Evolutionary conservation across 2,329 filamentous ascomycete species (phyloP), one percentile per base, ranked within the genome.

Genomic region (Ceratocystis eucalypticola): DNA sequence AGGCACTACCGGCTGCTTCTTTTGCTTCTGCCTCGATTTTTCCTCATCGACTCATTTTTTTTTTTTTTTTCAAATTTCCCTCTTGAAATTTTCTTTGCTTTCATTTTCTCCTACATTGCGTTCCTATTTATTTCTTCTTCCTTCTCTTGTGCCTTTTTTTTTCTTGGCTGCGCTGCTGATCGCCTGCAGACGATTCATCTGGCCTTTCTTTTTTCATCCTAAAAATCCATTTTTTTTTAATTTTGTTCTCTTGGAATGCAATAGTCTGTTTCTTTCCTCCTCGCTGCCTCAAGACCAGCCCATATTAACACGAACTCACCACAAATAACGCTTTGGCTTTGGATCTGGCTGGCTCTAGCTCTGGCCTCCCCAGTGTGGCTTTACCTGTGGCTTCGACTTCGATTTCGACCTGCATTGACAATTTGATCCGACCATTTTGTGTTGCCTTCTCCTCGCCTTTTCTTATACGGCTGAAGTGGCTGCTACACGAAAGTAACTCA

Each of bases 221-320:
- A 59, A 59, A 59, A 59, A 59, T 6, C 22, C 25, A 57, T n/a
- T 57, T 30, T 57, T 30, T n/a, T 59, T 61, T 61, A n/a, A n/a
- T 41, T 61, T 44, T 44, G 45, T 65, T 65, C 22, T 67, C 55
- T 67, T 62, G 61, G 61, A 61, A 62, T 67, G 62, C 59, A 57
- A 55, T 65, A 62, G 62, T 55, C 53, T 62, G 33, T 67, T 63
- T 55, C 48, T 55, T 62, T 45, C 62, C 44, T 50, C 44, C 65
- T 66, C 57, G 48, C 17, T 30, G 55, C 28, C 30, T 59, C n/a
- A 25, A 63, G 37, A 41, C 37, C 37, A 41, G 37, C 37, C 37
- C 37, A 41, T 41, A 15, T 41, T 41, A 37, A 37, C 10, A 15
- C 10, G 4, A 12, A 15, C 37, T 41, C 37, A 12, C 10, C 48